Evolutionary conservation across 257 asterid species (phyloP), one percentile per base, ranked within the genome.

Genomic region (Solanum lycopersicoides): DNA sequence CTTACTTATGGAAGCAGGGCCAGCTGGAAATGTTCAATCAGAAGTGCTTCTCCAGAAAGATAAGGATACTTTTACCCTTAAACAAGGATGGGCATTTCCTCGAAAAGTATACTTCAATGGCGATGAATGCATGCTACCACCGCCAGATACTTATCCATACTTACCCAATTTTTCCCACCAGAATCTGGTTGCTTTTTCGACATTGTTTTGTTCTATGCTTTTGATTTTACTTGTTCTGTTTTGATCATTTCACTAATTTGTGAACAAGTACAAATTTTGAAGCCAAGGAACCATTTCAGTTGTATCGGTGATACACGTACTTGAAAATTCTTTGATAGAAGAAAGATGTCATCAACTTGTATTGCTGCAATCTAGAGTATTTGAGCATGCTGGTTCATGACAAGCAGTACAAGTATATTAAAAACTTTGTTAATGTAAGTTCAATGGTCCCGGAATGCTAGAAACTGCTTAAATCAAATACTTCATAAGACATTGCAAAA

Each of bases 21-120:
- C 88, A 25, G 79, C 86, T 42, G 98, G 98, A 45, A 96, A 96
- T 89, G 94, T 96, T 0, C 99, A 96, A 88, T 96, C 98, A 12
- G 98, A 95, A 87, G 89, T 92, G 28, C 94, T 96, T 59, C 89
- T 96, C 35, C 94, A 93, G 91, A 96, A 96, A 92, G 95, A 94
- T 59, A 89, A 87, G 88, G 83, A 93, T 85, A 93, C 95, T 1
- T 96, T 96, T 80, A 90, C 93, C 13, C 68, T 96, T 56, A 93
- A 93, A 87, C 94, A 96, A 90, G 98, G 98, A 88, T 96, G 98
- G 98, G 96, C 96, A 2, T 96, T 96, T 56, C 99, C 99, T 16
- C 90, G 97, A 88, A 95, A 93, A 89, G 94, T 95, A 6, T 96
- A 95, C 68, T 96, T 95, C 94, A 95, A 96, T 37, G 99, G 99